phyloP scores from a whole-genome alignment of 2,329 filamentous ascomycete genomes.

The Fusarium fracticaudum region DNA sequence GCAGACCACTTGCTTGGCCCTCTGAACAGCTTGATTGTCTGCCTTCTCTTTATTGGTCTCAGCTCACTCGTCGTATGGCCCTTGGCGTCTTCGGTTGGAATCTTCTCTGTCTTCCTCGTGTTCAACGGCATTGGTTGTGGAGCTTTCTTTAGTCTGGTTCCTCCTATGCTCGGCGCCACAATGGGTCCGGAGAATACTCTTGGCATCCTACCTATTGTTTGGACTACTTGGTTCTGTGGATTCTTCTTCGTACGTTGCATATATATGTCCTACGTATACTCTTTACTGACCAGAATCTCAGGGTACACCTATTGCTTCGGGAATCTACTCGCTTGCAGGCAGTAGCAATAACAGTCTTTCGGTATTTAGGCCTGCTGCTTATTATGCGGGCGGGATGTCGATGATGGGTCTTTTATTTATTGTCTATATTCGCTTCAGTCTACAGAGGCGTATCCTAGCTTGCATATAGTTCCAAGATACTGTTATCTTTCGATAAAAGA shows the following conservation, averaged over 20 bases:
- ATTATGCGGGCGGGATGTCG: slow-evolving; percentile 31
- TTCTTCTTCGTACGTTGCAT: slow-evolving; percentile 41
- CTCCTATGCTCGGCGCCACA: slow-evolving; percentile 38
- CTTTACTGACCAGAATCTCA: background rate
- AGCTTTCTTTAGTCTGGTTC: slow-evolving; percentile 46
- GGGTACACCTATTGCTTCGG: slow-evolving; percentile 38
- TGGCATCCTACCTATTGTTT: slow-evolving; percentile 41
- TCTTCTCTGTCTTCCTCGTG: slow-evolving; percentile 35
- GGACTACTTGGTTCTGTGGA: slow-evolving; percentile 45
- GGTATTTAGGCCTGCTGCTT: slow-evolving; percentile 26
- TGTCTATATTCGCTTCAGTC: slow-evolving; percentile 13
- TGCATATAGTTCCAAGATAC: background rate
- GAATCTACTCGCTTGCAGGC: slow-evolving; percentile 29
- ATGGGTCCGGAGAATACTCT: slow-evolving; percentile 40
- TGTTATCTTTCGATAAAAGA: background rate
- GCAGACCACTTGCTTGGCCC: slow-evolving; percentile 41
- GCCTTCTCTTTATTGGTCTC: slow-evolving; percentile 39
- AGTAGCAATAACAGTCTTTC: background rate
- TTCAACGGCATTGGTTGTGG: slow-evolving; percentile 45
- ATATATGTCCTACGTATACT: rapidly evolving
- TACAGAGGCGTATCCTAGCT: background rate
- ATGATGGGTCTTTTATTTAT: slow-evolving; percentile 26
- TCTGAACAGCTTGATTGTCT: slow-evolving; percentile 42
- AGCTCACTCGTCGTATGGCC: slow-evolving; percentile 44
- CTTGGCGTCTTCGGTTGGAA: slow-evolving; percentile 37